Base-by-base conservation (phyloP, 2,329 filamentous ascomycete genomes). In the Polytolypa hystricis region DNA sequence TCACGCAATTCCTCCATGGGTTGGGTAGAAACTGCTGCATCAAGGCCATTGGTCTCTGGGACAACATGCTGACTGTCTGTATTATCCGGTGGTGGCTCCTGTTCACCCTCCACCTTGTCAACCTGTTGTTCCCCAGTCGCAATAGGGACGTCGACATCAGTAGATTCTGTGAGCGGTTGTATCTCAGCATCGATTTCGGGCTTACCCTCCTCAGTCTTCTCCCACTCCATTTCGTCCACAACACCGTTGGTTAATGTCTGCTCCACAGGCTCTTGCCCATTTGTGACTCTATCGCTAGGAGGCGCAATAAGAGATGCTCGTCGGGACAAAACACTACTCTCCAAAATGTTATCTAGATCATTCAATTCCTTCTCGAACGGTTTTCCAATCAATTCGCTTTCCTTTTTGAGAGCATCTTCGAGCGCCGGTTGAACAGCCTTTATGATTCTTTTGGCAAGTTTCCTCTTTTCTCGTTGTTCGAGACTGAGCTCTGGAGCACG, bases 371-470 rank as follows among this genome's bases (percentile, higher is more conserved):
- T 71, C 35, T 86, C 81, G 30, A 77, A 74, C 1, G 81, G 69
- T 49, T 78, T 80, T 35, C 78, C 73, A 34, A 72, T 78, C 28
- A 93, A 70, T 42, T 91, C 83, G n/a, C 83, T 79, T 57, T 96
- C 89, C 37, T 84, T 83, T 36, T 72, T 73, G 31, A 86, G 62
- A 1, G 85, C 85, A 37, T 74, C 71, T 55, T 94, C 82, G 3
- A 94, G 66, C 30, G 77, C 71, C 10, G 82, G 77, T 55, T 93
- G 84, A 20, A 93, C 72, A 1, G 79, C 76, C 56, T 85, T 93
- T 46, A 93, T 72, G 42, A 95, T 93, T 17, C 86, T 77, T 60
- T 93, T 94, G 16, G 83, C 85, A n/a, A 93, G 66, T 48, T 81
- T 82, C 50, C 84, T 82, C 42, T 82, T 77, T 47, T 93, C 83